Base-by-base conservation (phyloP, 2,329 filamentous ascomycete species). In the Aspergillus sp. region DNA sequence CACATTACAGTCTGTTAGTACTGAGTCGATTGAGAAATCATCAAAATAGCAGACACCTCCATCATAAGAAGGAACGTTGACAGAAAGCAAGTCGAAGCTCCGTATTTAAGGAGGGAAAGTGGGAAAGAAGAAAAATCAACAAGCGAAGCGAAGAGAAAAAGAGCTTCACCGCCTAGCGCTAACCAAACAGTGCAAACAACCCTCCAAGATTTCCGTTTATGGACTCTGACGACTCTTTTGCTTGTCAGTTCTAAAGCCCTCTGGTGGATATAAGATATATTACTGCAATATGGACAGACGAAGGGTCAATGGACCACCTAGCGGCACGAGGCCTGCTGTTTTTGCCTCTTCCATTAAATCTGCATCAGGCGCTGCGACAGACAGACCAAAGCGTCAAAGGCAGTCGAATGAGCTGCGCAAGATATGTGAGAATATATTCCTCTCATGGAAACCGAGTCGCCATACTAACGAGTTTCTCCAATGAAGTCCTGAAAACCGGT, bases 221-320 rank as follows among this genome's bases (percentile, higher is more conserved):
- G 60, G 54, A 49, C 39, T 44, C 45, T 43, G 49, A 55, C 46
- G 37, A 48, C 45, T n/a, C 49, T 43, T 43, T 42, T 30, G 17
- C 30, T 45, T 25, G 27, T 35, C 27, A 43, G 19, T 39, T 47
- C 43, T 38, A 43, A 48, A 37, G 44, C 43, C 46, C 47, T 49
- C 43, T 44, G 33, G 45, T 46, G 41, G 30, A 49, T 48, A n/a
- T 53, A 48, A 56, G 49, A 56, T 53, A 58, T 60, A 90, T 90
- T 86, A 76, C 85, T 48, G 9, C 10, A 30, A 30, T 30, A 30
- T 30, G 25, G 93, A 98, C 67, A 82, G 90, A 68, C 84, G 91
- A 71, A 83, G 93, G 60, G 83, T 95, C 57, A 97, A 97, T 70
- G 89, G 89, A 4, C 93, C 93, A 5, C 76, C 83, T 37, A 87